phyloP scores from a whole-genome alignment of 768 basidiomycete species.

The Lactifluus piperatus region DNA sequence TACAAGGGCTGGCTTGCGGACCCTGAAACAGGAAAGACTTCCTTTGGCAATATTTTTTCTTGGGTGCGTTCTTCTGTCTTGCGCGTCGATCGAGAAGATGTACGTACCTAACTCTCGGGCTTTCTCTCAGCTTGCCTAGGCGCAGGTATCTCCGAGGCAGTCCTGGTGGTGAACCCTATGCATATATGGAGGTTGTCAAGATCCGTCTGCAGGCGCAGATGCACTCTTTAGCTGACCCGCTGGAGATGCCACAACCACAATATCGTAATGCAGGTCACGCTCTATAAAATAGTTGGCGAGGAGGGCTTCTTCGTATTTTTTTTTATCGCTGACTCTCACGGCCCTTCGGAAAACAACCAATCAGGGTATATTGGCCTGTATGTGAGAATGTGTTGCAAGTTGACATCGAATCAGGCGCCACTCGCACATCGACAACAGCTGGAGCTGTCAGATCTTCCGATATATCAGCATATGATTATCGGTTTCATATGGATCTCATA shows the following conservation, averaged over 20 bases:
- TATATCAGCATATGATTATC: slow-evolving; percentile 92
- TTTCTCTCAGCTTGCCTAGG: slow-evolving; percentile 70
- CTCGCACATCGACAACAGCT: slow-evolving; percentile 73
- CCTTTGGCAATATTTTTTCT: slow-evolving; percentile 72
- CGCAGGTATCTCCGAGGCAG: slow-evolving; percentile 92
- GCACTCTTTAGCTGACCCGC: slow-evolving; percentile 92
- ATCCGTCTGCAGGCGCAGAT: slow-evolving; percentile 96
- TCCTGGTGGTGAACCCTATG: slow-evolving; percentile 92
- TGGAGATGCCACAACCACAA: slow-evolving; percentile 84
- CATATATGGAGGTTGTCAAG: slow-evolving; percentile 99
- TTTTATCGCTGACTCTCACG: slow-evolving; percentile 83
- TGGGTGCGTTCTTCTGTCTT: slow-evolving; percentile 50
- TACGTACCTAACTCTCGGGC: background rate
- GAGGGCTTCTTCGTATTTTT: slow-evolving; percentile 83
- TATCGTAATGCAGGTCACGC: slow-evolving; percentile 98
- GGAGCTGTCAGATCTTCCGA: slow-evolving; percentile 68
- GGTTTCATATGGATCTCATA: slow-evolving; percentile 88
- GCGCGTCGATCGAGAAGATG: background rate
- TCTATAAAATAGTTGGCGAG: slow-evolving; percentile 88
- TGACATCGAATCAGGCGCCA: slow-evolving; percentile 45
- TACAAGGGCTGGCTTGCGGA: slow-evolving; percentile 84
- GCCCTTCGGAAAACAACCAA: slow-evolving; percentile 96
- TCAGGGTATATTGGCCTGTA: slow-evolving; percentile 50
- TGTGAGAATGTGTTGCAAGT: background rate
- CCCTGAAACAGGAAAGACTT: slow-evolving; percentile 68